Evolutionary conservation across 495 filamentous ascomycete genomes (phyloP).

Genomic region (Bacidia rubella): DNA sequence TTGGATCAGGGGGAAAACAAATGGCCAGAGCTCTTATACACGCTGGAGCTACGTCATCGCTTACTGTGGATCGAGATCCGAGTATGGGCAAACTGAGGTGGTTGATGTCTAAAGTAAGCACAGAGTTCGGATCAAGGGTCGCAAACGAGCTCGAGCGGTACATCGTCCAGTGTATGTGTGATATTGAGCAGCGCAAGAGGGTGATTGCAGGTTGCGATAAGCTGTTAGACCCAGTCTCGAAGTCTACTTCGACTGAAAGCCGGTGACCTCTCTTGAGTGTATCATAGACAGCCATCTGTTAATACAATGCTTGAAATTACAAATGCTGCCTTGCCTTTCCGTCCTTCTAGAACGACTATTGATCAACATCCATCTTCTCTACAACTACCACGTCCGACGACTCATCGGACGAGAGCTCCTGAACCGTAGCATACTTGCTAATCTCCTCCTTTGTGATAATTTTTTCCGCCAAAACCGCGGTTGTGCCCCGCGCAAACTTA

Average conservation of each 20-base stretch:
- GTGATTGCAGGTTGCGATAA: background rate
- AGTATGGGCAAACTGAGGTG: conserved; percentile 14
- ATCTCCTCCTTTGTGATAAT: conserved; percentile 85
- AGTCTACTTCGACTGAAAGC: no score
- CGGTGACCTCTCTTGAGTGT: no score
- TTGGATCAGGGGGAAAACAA: conserved; percentile 9
- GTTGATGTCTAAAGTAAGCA: conserved; percentile 15
- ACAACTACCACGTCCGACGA: conserved; percentile 46
- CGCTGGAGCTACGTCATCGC: conserved; percentile 18
- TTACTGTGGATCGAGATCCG: conserved; percentile 15
- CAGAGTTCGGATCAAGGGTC: conserved; percentile 18
- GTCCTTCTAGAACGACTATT: conserved; percentile 1
- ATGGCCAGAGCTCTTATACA: conserved; percentile 18
- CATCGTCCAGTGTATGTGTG: conserved; percentile 15
- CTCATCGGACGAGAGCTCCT: conserved; percentile 53
- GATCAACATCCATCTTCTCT: conserved; percentile 93
- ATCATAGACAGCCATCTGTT: conserved; percentile 4
- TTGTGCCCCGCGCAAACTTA: conserved; percentile 76
- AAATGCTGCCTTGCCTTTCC: background rate
- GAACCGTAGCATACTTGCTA: conserved; percentile 85
- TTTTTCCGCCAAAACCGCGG: conserved; percentile 85
- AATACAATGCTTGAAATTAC: conserved; percentile 8
- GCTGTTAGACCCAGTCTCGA: background rate
- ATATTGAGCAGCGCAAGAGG: background rate
- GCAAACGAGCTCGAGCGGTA: conserved; percentile 17